A percentile compares a stretch with the other conserved stretches of the same genome.
These are phyloP conservation scores for Gardenia jasminoides DNA, from an alignment of 257 asterid species.

Conservation along the genomic window DNA sequence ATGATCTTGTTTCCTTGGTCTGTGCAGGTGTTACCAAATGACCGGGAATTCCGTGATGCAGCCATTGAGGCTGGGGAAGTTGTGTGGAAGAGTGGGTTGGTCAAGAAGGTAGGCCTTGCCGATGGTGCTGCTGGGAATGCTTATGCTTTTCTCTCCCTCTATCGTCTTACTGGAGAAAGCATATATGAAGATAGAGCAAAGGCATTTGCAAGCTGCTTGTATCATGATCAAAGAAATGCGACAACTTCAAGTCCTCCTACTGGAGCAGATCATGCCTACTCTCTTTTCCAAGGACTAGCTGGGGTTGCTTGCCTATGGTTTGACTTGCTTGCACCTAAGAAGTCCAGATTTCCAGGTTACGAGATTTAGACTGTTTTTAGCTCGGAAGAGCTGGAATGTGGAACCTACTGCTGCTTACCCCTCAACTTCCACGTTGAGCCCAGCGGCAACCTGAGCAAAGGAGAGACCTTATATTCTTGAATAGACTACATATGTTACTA, in stretches of 20 bases:
- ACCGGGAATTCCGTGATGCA: conserved; percentile 67
- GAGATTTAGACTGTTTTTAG: conserved; percentile 38
- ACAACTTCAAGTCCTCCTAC: conserved; percentile 9
- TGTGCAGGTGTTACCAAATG: conserved; percentile 48
- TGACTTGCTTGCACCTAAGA: conserved; percentile 41
- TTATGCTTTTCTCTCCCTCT: conserved; percentile 61
- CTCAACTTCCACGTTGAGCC: background rate
- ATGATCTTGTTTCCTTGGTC: background rate
- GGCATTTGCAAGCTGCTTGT: conserved; percentile 64
- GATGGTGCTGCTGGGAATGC: conserved; percentile 77
- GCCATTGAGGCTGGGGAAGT: conserved; percentile 90
- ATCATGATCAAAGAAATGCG: conserved; percentile 29
- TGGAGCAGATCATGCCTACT: conserved; percentile 41
- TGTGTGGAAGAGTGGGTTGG: conserved; percentile 75
- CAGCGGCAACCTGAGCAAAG: background rate
- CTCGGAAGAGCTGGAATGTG: background rate
- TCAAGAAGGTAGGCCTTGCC: conserved; percentile 63
- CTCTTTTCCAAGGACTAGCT: conserved; percentile 67
- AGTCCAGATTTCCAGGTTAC: conserved; percentile 65
- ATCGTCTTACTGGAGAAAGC: conserved; percentile 61
- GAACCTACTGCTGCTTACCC: background rate
- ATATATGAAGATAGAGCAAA: conserved; percentile 64
- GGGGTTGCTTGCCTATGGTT: conserved; percentile 72
- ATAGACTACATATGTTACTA: background rate
- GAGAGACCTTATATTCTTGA: background rate